Percentiles rank a stretch among this genome's conserved stretches.
phyloP scores from a whole-genome alignment of 2,329 filamentous ascomycete species.

The Colletotrichum musicola region DNA sequence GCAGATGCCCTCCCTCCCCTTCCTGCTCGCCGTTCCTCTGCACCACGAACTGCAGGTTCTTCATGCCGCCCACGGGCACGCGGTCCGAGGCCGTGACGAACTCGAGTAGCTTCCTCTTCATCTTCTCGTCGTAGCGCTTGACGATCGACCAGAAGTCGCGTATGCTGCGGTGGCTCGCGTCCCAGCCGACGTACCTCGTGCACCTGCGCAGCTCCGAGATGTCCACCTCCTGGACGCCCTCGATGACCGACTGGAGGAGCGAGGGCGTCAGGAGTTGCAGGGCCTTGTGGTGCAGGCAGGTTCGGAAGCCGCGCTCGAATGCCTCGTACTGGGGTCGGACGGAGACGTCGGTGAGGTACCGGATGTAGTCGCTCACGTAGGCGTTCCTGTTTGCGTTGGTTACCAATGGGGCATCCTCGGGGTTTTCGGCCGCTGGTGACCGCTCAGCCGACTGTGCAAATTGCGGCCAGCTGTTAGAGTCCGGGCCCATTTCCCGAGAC shows the following conservation, averaged over 20 bases:
- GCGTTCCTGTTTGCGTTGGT: slow-evolving; percentile 82
- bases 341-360: slow-evolving; percentile 83
- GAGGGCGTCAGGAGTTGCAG: slow-evolving; percentile 78
- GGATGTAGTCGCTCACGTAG: slow-evolving; percentile 88
- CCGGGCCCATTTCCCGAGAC: slow-evolving; percentile 66
- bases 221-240: slow-evolving; percentile 87
- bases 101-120: slow-evolving; percentile 84
- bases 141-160: slow-evolving; percentile 89
- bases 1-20: slow-evolving; percentile 70
- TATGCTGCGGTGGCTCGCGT: slow-evolving; percentile 76
- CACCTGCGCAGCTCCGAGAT: slow-evolving; percentile 77
- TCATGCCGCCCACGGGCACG: slow-evolving; percentile 87
- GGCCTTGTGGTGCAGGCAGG: slow-evolving; percentile 78
- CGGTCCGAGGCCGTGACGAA: slow-evolving; percentile 96
- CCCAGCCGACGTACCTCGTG: slow-evolving; percentile 86
- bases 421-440: slow-evolving; percentile 52
- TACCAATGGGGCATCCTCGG: slow-evolving; percentile 76
- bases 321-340: slow-evolving; percentile 82
- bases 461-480: slow-evolving; percentile 65
- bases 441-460: slow-evolving; percentile 51
- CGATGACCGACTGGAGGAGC: slow-evolving; percentile 81
- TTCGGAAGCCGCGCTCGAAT: slow-evolving; percentile 84
- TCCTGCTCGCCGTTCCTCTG: slow-evolving; percentile 79
- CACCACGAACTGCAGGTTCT: slow-evolving; percentile 85
- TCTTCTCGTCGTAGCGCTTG: slow-evolving; percentile 72